Percentiles rank a stretch among this genome's conserved stretches.
These are phyloP conservation scores for Fusarium kyushuense DNA, from an alignment of 2,329 filamentous ascomycete genomes.

Conservation along the genomic window DNA sequence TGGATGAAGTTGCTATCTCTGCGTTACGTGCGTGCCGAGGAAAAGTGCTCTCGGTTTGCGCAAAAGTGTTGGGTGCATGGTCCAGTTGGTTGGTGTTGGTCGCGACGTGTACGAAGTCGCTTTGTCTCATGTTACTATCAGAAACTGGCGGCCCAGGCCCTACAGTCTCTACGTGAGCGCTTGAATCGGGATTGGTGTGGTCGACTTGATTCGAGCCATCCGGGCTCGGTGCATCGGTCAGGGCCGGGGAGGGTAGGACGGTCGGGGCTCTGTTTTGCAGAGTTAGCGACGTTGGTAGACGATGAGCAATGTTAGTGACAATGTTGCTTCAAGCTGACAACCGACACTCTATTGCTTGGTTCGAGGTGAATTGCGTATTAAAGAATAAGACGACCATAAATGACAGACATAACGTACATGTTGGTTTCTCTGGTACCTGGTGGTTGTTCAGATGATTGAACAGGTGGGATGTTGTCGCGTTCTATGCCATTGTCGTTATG, in stretches of 20 bases:
- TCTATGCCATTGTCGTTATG: slow-evolving; percentile 29
- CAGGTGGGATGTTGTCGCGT: slow-evolving; percentile 14
- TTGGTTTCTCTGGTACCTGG: slow-evolving; percentile 18
- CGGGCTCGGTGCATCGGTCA: slow-evolving; percentile 71
- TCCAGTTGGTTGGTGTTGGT: slow-evolving; percentile 15
- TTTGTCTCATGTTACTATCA: slow-evolving; percentile 23
- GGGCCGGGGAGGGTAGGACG: slow-evolving; percentile 71
- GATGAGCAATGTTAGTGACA: slow-evolving; percentile 8
- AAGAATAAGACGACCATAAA: not conserved
- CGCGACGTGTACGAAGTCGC: slow-evolving; percentile 14
- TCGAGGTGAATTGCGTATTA: not conserved
- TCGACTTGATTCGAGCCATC: slow-evolving; percentile 52
- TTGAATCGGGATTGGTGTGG: slow-evolving; percentile 49
- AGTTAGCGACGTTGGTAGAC: slow-evolving; percentile 30
- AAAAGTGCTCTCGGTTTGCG: slow-evolving; percentile 4
- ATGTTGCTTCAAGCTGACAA: slow-evolving; percentile 9
- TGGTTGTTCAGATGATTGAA: slow-evolving; percentile 24
- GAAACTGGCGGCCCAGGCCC: slow-evolving; percentile 15
- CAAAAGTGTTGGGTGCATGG: not conserved
- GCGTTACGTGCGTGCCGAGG: slow-evolving; percentile 2
- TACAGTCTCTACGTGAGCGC: slow-evolving; percentile 21
- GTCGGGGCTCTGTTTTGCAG: slow-evolving; percentile 41
- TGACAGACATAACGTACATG: slow-evolving; percentile 24
- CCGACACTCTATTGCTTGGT: not conserved
- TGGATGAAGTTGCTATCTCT: slow-evolving; percentile 5